phyloP scores from a whole-genome alignment of 768 basidiomycete genomes.

The Suillus sp. region DNA sequence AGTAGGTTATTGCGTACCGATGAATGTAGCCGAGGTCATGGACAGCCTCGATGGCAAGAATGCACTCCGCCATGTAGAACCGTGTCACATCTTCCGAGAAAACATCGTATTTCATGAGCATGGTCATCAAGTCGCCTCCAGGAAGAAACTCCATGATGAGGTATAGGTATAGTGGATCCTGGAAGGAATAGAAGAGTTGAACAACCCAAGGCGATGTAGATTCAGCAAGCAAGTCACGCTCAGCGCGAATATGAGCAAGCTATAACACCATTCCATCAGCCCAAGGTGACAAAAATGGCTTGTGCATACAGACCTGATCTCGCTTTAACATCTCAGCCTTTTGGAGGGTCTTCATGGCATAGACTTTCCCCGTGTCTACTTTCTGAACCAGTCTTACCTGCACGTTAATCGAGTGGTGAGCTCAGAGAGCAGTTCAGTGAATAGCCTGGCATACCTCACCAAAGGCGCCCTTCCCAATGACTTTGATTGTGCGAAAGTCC shows the following conservation, averaged over 20 bases:
- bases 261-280: conserved; percentile 34
- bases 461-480: conserved; percentile 98
- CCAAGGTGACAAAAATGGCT: not conserved
- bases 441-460: conserved; percentile 69
- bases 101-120: conserved; percentile 99
- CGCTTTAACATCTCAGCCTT: conserved; percentile 99
- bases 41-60: conserved; percentile 96
- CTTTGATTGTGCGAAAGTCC: conserved; percentile 96
- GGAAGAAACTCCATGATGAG: conserved; percentile 93
- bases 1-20: conserved; percentile 55
- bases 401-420: conserved; percentile 15
- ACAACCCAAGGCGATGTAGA: conserved; percentile 98
- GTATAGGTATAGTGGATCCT: conserved; percentile 94
- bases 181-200: conserved; percentile 97
- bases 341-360: conserved; percentile 98
- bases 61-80: conserved; percentile 99
- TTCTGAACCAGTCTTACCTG: conserved; percentile 96
- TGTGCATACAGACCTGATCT: conserved; percentile 72
- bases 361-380: conserved; percentile 95
- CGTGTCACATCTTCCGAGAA: conserved; percentile 98
- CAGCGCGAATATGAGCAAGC: conserved; percentile 97
- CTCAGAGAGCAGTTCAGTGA: not conserved
- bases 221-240: conserved; percentile 95
- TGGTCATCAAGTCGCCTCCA: conserved; percentile 99
- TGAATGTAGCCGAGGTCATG: conserved; percentile 99